Conservation (phyloP, 2,329 filamentous ascomycete genomes). For the Zasmidium cellare region DNA sequence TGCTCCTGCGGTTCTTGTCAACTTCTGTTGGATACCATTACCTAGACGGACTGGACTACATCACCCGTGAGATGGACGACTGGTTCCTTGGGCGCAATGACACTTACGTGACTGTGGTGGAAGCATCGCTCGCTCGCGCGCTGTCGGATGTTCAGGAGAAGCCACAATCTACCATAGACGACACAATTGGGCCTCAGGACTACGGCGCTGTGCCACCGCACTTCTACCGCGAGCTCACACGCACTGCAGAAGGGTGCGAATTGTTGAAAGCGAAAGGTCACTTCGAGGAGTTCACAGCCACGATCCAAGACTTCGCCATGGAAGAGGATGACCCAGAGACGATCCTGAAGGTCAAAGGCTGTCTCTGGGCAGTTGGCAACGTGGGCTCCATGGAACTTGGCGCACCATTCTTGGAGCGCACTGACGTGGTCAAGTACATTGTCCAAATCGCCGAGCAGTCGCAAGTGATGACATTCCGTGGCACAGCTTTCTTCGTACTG, state of each 20-base stretch:
- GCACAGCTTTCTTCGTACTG: constrained; percentile 94
- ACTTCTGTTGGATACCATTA: constrained; percentile 98
- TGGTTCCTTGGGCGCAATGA: constrained; percentile 98
- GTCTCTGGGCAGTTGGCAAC: constrained; percentile 95
- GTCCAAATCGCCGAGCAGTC: constrained; percentile 85
- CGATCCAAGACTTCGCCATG: constrained; percentile 83
- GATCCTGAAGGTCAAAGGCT: constrained; percentile 92
- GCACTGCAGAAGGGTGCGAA: constrained; percentile 88
- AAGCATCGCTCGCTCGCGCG: constrained; percentile 88
- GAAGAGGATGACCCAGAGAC: constrained; percentile 81
- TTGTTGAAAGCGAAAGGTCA: constrained; percentile 90
- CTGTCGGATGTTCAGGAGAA: constrained; percentile 65
- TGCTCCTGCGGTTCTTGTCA: constrained; percentile 88
- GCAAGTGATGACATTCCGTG: constrained; percentile 86
- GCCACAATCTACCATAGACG: constrained; percentile 43
- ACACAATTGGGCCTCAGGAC: constrained; percentile 48
- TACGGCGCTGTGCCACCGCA: constrained; percentile 79
- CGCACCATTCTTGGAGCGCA: constrained; percentile 87
- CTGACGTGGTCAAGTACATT: constrained; percentile 83
- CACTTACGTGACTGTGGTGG: constrained; percentile 89
- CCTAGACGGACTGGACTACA: constrained; percentile 93
- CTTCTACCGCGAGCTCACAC: constrained; percentile 92
- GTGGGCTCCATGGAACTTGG: constrained; percentile 98
- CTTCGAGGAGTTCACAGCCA: constrained; percentile 88
- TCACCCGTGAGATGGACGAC: constrained; percentile 99